These are phyloP conservation scores for Mycena kentingensis DNA, from an alignment of 768 basidiomycete species.

Conservation along the genomic window DNA sequence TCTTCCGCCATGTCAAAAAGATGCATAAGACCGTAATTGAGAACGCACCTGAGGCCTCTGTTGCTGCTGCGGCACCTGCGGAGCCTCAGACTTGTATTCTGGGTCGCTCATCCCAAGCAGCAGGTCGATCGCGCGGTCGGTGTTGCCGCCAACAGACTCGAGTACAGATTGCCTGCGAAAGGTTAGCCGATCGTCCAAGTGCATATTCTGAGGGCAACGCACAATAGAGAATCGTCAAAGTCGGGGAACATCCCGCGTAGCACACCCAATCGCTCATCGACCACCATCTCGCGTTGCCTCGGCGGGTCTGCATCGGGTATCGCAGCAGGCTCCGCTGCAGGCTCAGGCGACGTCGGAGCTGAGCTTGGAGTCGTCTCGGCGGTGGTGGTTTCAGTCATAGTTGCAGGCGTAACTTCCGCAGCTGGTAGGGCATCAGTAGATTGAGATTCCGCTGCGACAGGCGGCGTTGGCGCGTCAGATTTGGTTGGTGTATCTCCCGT, in stretches of 20 bases:
- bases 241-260: constrained; percentile 77
- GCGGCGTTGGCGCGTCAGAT: neutral
- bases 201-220: constrained; percentile 27
- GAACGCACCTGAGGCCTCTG: constrained; percentile 31
- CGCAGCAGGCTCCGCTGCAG: neutral
- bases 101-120: constrained; percentile 89
- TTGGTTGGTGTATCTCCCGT: neutral
- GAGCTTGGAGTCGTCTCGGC: too few species aligned
- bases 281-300: constrained; percentile 17
- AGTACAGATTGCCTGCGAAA: constrained; percentile 62
- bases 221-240: constrained; percentile 76
- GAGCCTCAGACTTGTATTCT: constrained; percentile 53
- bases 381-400: neutral
- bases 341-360: neutral
- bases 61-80: constrained; percentile 22
- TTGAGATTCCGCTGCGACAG: neutral
- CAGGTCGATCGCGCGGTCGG: constrained; percentile 74
- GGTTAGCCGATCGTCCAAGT: constrained; percentile 1
- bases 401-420: neutral
- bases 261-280: constrained; percentile 52
- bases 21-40: neutral
- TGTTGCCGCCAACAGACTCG: constrained; percentile 67
- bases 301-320: neutral
- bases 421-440: too few species aligned
- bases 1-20: constrained; percentile 25